Evolutionary conservation across 73 alveolate genomes (phyloP), one percentile per base, ranked within the genome.

Genomic region (Loxodes magnus): DNA sequence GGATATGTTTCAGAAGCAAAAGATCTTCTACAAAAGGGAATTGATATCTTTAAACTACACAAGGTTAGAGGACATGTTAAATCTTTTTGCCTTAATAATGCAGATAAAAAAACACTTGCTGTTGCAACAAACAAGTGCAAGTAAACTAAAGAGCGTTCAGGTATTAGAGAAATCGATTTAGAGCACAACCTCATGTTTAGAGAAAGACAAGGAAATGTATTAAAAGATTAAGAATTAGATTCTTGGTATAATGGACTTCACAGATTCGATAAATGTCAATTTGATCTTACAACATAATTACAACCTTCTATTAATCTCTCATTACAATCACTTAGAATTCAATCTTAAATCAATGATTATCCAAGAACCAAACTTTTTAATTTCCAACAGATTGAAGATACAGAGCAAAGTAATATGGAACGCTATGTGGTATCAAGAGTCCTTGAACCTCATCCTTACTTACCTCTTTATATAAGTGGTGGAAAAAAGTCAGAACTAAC

Each of bases 151-250:
- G 27, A 46, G 27, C 22, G 26, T 14, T 37, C 22, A n/a, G 27
- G 26, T 2, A 46, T 46, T 1, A 46, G 59, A 24, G 59, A 46
- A 24, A 25, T 46, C 0, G 27, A 46, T 2, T 9, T 46, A 0
- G 59, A 46, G 2, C 59, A 46, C 17, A 9, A 21, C 5, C 27
- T 46, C 22, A 46, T 10, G 10, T 46, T 46, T 24, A 46, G 27
- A 2, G 10, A 24, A 21, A 0, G 16, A 17, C 22, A 46, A 2
- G 53, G 14, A 5, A 41, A 46, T 10, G 3, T 46, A 24, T 5
- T 46, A 14, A 41, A 46, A 46, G 17, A 10, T n/a, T 37, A 46
- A n/a, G 59, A 46, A 37, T 41, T 41, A 9, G 59, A 46, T 25
- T 25, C 52, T 0, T 46, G 26, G 16, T 10, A 12, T 5, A 41